Evolutionary conservation across 345 rosid species (phyloP).

Genomic region (Eucalyptus viminalis): DNA sequence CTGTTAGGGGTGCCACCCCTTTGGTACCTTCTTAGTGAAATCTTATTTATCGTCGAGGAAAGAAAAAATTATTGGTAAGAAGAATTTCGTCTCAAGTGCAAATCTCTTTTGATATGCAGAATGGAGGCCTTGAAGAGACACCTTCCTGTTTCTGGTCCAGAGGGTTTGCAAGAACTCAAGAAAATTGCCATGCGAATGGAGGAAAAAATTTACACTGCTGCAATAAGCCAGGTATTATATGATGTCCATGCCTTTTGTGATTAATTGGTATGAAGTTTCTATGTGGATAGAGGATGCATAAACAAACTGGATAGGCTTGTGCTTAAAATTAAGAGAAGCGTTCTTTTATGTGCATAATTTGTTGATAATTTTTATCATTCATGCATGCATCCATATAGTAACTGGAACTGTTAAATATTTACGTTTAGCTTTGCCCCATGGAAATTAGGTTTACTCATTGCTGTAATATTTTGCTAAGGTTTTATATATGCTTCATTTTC

Average conservation of each 20-base stretch:
- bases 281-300: neutral
- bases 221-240: slow-evolving; percentile 48
- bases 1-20: neutral
- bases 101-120: slow-evolving; percentile 15
- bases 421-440: neutral
- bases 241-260: neutral
- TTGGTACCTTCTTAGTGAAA: neutral
- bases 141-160: slow-evolving; percentile 60
- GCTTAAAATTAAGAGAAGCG: neutral
- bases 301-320: neutral
- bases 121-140: slow-evolving; percentile 54
- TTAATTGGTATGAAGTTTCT: neutral
- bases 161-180: slow-evolving; percentile 55
- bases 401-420: neutral
- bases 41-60: neutral
- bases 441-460: neutral
- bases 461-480: neutral
- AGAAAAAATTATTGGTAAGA: neutral
- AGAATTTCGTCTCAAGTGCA: neutral
- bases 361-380: neutral
- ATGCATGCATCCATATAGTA: neutral
- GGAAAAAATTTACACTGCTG: slow-evolving; percentile 60
- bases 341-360: neutral
- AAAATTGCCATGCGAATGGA: slow-evolving; percentile 69
- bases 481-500: neutral